Percentiles rank a stretch among this genome's conserved stretches.
phyloP scores from a whole-genome alignment of 2,329 filamentous ascomycete species.

The Penicillium nordicum region DNA sequence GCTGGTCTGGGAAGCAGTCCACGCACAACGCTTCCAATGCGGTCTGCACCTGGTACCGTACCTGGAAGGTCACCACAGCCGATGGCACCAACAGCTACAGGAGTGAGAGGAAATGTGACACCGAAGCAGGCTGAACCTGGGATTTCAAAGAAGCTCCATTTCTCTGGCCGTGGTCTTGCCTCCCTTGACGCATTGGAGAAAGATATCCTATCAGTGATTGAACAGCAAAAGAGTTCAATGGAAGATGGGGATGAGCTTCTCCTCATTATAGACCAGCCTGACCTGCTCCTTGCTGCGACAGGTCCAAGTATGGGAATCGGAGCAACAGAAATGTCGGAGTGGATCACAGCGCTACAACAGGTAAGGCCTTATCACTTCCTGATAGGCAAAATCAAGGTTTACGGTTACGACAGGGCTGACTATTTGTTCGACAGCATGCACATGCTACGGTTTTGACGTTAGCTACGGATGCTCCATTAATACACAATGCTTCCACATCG shows the following conservation, averaged over 20 bases:
- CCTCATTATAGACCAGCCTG: slow-evolving; percentile 65
- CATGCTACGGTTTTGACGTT: slow-evolving; percentile 65
- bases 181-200: slow-evolving; percentile 36
- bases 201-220: slow-evolving; percentile 33
- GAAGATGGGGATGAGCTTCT: slow-evolving; percentile 43
- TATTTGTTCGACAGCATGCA: slow-evolving; percentile 48
- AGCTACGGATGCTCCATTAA: slow-evolving; percentile 70
- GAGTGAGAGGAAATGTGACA: slow-evolving; percentile 4
- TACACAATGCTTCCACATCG: slow-evolving; percentile 46
- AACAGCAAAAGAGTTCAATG: slow-evolving; percentile 26
- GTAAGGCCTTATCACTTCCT: slow-evolving; percentile 45
- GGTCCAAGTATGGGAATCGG: slow-evolving; percentile 46
- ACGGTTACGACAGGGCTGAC: slow-evolving; percentile 1
- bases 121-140: slow-evolving; percentile 20
- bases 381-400: background rate
- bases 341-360: slow-evolving; percentile 60
- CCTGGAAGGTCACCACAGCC: slow-evolving; percentile 22
- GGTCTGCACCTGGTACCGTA: slow-evolving; percentile 24
- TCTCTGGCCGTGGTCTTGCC: slow-evolving; percentile 28
- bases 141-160: slow-evolving; percentile 27
- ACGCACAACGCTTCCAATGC: slow-evolving; percentile 28
- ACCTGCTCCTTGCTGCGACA: slow-evolving; percentile 61
- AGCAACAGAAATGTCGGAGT: slow-evolving; percentile 50
- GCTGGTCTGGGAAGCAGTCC: slow-evolving; percentile 16
- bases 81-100: slow-evolving; percentile 7